Percentiles rank a stretch among this genome's conserved stretches.
These are phyloP conservation scores for Moelleriella libera DNA, from an alignment of 2,329 filamentous ascomycete species.

Conservation along the genomic window DNA sequence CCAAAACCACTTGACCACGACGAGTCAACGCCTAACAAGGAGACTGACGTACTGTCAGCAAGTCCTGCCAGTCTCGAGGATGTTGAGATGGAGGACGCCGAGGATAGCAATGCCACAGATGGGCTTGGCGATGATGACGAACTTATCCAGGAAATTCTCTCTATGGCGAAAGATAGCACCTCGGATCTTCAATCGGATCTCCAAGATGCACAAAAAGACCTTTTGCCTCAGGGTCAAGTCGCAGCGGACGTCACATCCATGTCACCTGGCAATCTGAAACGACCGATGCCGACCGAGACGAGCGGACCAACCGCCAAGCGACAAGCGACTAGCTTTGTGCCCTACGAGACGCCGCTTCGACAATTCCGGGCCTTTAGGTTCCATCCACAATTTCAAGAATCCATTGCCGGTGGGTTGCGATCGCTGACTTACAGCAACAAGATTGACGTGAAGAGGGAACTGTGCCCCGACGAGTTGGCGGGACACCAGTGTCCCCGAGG, in stretches of 20 bases:
- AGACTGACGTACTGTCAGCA: neutral
- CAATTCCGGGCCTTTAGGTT: conserved; percentile 83
- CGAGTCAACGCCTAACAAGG: neutral
- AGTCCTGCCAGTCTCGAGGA: conserved; percentile 6
- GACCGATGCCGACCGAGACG: no score
- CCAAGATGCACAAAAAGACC: no score
- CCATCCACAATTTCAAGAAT: conserved; percentile 59
- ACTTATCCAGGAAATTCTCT: no score
- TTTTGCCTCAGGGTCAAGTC: no score
- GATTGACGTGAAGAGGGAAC: conserved; percentile 58
- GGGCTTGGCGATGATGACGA: no score
- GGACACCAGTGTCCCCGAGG: conserved; percentile 60
- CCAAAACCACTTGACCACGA: neutral
- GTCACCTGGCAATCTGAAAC: no score
- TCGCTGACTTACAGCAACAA: conserved; percentile 90
- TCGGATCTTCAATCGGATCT: no score
- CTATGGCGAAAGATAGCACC: no score
- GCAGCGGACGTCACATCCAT: no score
- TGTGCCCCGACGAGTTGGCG: conserved; percentile 66
- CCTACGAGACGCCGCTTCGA: conserved; percentile 74
- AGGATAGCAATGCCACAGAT: conserved; percentile 7
- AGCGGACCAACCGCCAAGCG: no score
- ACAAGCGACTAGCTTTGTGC: conserved; percentile 18
- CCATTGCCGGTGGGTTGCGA: conserved; percentile 62
- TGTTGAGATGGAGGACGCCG: conserved; percentile 8